phyloP scores from a whole-genome alignment of 139 green algal genomes.

The Haematococcus sp. region DNA sequence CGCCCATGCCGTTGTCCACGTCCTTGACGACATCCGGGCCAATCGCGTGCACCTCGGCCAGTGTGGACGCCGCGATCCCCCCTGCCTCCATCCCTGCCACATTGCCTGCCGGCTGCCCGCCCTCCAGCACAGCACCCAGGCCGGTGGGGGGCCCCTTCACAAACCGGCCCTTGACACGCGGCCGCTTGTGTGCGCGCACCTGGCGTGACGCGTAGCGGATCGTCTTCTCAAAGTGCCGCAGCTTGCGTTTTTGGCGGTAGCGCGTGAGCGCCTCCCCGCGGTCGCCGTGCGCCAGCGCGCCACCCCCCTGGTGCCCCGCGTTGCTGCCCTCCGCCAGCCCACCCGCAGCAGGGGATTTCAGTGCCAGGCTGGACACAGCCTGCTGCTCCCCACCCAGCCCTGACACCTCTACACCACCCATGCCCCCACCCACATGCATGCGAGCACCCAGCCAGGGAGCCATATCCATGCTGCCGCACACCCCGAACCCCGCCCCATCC shows the following conservation, averaged over 20 bases:
- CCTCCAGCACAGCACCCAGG: too few relatives aligned
- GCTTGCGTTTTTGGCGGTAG: constrained; percentile 43
- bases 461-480: too few relatives aligned
- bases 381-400: too few relatives aligned
- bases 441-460: too few relatives aligned
- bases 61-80: not conserved
- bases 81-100: not conserved
- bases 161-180: constrained; percentile 75
- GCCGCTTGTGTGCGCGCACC: constrained; percentile 56
- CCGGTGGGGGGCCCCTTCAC: constrained; percentile 34
- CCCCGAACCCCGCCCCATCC: too few relatives aligned
- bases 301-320: too few relatives aligned
- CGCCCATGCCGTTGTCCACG: too few relatives aligned
- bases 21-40: not conserved
- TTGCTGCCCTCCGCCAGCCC: too few relatives aligned
- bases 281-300: constrained; percentile 13
- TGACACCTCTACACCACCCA: too few relatives aligned
- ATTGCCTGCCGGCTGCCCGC: not conserved
- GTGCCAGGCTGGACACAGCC: too few relatives aligned
- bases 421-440: too few relatives aligned
- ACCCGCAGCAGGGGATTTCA: too few relatives aligned
- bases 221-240: constrained; percentile 43
- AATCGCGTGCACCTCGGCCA: not conserved
- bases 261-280: constrained; percentile 35
- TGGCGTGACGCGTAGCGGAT: constrained; percentile 38